A percentile compares a stretch with the other conserved stretches of the same genome.
Evolutionary conservation across 768 basidiomycete species (phyloP).

Genomic region (Calocybe indica): DNA sequence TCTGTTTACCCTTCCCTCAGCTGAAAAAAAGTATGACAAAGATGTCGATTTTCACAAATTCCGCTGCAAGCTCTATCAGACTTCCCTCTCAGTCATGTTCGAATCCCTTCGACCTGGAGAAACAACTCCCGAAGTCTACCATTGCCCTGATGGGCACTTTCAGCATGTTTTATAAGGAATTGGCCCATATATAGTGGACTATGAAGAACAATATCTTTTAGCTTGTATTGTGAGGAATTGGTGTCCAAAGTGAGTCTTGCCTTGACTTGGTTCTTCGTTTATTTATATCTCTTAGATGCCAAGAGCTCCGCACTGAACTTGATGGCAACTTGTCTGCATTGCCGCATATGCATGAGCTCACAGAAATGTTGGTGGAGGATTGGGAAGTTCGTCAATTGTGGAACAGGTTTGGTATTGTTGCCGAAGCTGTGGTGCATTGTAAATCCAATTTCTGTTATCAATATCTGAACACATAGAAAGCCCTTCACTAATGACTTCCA

Average conservation of each 20-base stretch:
- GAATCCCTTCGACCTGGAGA: conserved; percentile 5
- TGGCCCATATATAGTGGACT: conserved; percentile 21
- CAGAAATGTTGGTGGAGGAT: conserved; percentile 7
- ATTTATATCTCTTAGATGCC: background rate
- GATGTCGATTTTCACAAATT: conserved; percentile 9
- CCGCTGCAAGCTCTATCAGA: conserved; percentile 12
- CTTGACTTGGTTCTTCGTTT: background rate
- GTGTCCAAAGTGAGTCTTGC: conserved; percentile 15
- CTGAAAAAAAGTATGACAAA: background rate
- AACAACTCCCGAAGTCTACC: conserved; percentile 11
- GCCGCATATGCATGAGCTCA: conserved; percentile 4
- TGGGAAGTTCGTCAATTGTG: conserved; percentile 11
- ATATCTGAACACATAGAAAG: conserved; percentile 2
- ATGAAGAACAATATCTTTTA: conserved; percentile 19
- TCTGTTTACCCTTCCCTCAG: background rate
- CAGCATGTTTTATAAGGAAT: conserved; percentile 18
- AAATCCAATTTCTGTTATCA: background rate
- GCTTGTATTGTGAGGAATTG: conserved; percentile 18
- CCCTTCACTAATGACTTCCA: conserved; percentile 20
- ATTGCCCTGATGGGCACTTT: conserved; percentile 21
- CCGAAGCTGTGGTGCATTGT: conserved; percentile 13
- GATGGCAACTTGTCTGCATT: background rate
- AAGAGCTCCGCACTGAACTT: background rate
- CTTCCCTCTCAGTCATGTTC: conserved; percentile 3
- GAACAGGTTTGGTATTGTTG: conserved; percentile 19